Evolutionary conservation across 805 yeast species (phyloP).

Genomic region (Monosporozyma aerobia): DNA sequence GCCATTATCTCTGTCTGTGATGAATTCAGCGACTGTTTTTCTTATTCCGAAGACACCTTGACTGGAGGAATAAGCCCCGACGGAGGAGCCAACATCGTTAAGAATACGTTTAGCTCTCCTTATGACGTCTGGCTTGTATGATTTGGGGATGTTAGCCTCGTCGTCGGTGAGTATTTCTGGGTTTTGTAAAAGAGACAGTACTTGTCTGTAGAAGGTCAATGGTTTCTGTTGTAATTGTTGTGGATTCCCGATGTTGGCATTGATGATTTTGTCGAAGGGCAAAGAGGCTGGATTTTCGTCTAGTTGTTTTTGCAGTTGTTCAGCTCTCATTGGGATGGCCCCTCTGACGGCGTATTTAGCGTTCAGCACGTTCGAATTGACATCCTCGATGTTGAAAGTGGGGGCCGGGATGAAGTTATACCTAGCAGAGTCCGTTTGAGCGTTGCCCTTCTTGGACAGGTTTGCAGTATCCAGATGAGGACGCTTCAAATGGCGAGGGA

Average conservation of each 20-base stretch:
- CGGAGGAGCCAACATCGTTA: constrained; percentile 55
- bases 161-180: constrained; percentile 49
- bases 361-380: constrained; percentile 64
- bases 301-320: constrained; percentile 58
- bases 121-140: constrained; percentile 58
- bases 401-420: constrained; percentile 25
- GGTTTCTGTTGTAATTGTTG: constrained; percentile 95
- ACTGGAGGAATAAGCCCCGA: constrained; percentile 92
- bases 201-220: constrained; percentile 90
- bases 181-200: constrained; percentile 74
- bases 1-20: constrained; percentile 71
- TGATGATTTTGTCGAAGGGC: constrained; percentile 71
- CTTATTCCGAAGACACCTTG: constrained; percentile 76
- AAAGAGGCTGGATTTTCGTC: constrained; percentile 46
- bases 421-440: not conserved
- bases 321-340: constrained; percentile 86
- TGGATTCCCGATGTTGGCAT: constrained; percentile 95
- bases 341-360: constrained; percentile 98
- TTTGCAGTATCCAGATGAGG: not conserved
- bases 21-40: constrained; percentile 72
- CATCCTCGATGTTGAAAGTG: constrained; percentile 38
- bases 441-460: too few species aligned
- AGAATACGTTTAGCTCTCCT: constrained; percentile 59
- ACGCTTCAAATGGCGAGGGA: constrained; percentile 1
- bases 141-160: constrained; percentile 4